These are phyloP conservation scores for Lipomyces orientalis DNA, from an alignment of 805 yeast species.

Conservation along the genomic window DNA sequence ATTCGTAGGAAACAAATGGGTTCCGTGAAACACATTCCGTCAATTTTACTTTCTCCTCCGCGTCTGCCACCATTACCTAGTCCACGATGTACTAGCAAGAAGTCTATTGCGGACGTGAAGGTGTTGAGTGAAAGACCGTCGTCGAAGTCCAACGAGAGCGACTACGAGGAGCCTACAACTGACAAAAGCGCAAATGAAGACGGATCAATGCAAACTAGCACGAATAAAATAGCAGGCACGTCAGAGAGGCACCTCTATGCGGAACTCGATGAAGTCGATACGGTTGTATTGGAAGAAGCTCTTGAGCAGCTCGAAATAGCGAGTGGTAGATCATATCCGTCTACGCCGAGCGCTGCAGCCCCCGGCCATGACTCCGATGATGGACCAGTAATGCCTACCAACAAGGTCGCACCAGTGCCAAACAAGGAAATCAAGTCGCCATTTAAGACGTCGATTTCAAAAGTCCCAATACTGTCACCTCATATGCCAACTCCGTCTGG, in stretches of 20 bases:
- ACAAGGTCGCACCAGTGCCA: not conserved
- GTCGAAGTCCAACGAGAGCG: not conserved
- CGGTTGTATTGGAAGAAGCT: conserved; percentile 4
- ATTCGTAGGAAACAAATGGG: not conserved
- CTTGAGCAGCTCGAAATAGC: conserved; percentile 3
- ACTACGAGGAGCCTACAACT: not conserved
- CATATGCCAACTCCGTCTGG: conserved; percentile 5
- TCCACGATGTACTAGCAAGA: not conserved
- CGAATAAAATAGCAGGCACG: not conserved
- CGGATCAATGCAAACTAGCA: not conserved
- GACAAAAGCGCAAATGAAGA: not conserved
- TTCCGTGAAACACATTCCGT: not conserved
- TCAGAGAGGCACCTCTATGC: not conserved
- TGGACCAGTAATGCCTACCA: not conserved
- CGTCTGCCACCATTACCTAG: conserved; percentile 18
- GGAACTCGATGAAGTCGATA: not conserved
- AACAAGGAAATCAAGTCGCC: not conserved
- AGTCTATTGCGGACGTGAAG: not conserved
- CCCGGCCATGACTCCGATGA: not conserved
- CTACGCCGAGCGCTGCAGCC: not conserved
- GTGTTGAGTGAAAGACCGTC: not conserved
- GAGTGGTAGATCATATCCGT: not conserved
- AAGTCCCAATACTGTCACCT: conserved; percentile 14
- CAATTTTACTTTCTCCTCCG: conserved; percentile 17
- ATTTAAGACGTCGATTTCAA: conserved; percentile 2